A percentile compares a stretch with the other conserved stretches of the same genome.
These are phyloP conservation scores for Phytophthora ramorum DNA, from an alignment of 352 stramenopile genomes.

Conservation along the genomic window DNA sequence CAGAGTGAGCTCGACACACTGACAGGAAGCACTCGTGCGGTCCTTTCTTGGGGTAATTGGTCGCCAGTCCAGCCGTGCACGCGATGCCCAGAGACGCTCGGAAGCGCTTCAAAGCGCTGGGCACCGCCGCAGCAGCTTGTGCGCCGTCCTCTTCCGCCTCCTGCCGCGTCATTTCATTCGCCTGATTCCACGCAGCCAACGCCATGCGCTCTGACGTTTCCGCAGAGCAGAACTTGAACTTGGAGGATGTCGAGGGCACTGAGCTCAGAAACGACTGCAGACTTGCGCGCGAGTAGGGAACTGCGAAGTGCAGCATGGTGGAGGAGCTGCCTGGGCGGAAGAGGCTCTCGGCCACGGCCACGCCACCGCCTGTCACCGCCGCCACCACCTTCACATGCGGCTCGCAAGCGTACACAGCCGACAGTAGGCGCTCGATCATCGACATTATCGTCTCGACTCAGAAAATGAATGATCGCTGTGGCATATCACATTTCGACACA, in stretches of 20 bases:
- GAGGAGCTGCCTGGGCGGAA: constrained; percentile 69
- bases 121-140: constrained; percentile 25
- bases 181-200: constrained; percentile 54
- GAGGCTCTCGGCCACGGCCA: constrained; percentile 50
- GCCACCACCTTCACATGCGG: constrained; percentile 61
- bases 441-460: neutral
- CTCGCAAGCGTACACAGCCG: constrained; percentile 63
- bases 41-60: constrained; percentile 65
- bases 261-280: constrained; percentile 59
- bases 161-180: constrained; percentile 43
- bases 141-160: constrained; percentile 39
- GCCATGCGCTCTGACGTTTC: constrained; percentile 77
- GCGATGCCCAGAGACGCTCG: constrained; percentile 59
- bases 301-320: constrained; percentile 72
- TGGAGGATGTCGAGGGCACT: constrained; percentile 14
- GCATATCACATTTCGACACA: neutral
- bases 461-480: neutral
- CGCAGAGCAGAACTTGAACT: constrained; percentile 56
- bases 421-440: constrained; percentile 58
- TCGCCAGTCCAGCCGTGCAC: constrained; percentile 76
- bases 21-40: constrained; percentile 78
- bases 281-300: constrained; percentile 73
- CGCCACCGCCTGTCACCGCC: constrained; percentile 63
- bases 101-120: constrained; percentile 45
- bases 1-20: constrained; percentile 42